Evolutionary conservation across 768 basidiomycete genomes (phyloP).

Genomic region (Kwoniella sp.): DNA sequence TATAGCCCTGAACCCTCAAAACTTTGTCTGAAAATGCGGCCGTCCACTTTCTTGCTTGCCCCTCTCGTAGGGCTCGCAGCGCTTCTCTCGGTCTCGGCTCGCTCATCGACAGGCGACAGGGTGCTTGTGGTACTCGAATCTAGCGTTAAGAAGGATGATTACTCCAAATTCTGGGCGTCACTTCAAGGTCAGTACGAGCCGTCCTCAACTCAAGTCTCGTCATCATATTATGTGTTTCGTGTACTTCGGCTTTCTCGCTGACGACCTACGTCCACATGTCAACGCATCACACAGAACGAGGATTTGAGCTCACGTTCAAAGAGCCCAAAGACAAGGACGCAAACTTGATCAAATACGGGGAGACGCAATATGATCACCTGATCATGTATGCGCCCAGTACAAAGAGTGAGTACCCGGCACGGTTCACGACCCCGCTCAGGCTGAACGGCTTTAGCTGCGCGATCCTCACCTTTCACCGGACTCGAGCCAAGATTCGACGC

Average conservation of each 20-base stretch:
- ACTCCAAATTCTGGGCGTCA: slow-evolving; percentile 78
- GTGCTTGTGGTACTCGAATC: slow-evolving; percentile 85
- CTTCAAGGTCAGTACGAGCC: slow-evolving; percentile 65
- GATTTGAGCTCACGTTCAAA: slow-evolving; percentile 85
- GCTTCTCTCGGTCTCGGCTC: slow-evolving; percentile 30
- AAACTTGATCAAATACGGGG: slow-evolving; percentile 68
- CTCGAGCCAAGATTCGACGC: background rate
- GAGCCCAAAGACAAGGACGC: slow-evolving; percentile 74
- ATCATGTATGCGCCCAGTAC: slow-evolving; percentile 81
- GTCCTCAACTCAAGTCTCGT: no score
- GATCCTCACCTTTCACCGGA: no score
- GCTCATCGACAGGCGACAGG: slow-evolving; percentile 48
- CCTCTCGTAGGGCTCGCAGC: slow-evolving; percentile 15
- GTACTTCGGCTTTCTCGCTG: background rate
- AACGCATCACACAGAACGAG: slow-evolving; percentile 76
- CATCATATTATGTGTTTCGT: no score
- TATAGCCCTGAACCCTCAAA: background rate
- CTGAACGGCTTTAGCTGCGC: no score
- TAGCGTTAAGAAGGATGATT: slow-evolving; percentile 66
- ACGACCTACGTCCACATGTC: background rate
- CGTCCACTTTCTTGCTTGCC: slow-evolving; percentile 11
- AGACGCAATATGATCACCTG: slow-evolving; percentile 79
- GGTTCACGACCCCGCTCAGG: no score
- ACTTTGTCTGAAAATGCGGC: slow-evolving; percentile 6
- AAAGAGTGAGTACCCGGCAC: slow-evolving; percentile 66